Conservation (phyloP, 345 rosid genomes). For the Eucalyptus guilfoylei region DNA sequence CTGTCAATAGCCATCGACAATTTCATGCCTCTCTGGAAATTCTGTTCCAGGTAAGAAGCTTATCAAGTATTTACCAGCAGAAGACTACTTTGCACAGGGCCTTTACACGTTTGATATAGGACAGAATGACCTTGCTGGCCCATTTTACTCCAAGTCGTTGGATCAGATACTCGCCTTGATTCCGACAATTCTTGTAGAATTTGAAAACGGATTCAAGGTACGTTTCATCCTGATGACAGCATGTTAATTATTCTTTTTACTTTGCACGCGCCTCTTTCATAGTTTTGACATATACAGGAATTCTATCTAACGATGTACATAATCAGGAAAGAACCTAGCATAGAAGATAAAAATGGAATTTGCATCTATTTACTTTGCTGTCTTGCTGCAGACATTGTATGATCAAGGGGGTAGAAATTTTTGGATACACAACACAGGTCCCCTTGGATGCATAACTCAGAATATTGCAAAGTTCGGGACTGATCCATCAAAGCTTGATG, state of each 20-base stretch:
- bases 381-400: slow-evolving; percentile 36
- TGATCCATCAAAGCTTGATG: slow-evolving; percentile 78
- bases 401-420: slow-evolving; percentile 84
- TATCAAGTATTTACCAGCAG: slow-evolving; percentile 48
- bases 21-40: background rate
- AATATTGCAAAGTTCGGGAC: slow-evolving; percentile 81
- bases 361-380: background rate
- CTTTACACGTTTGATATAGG: slow-evolving; percentile 91
- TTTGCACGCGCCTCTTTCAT: background rate
- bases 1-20: background rate
- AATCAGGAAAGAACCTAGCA: background rate
- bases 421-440: slow-evolving; percentile 96
- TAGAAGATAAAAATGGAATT: background rate
- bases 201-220: slow-evolving; percentile 71
- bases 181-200: slow-evolving; percentile 55
- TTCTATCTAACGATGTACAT: background rate
- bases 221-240: background rate
- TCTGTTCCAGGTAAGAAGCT: slow-evolving; percentile 31
- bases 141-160: slow-evolving; percentile 76
- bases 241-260: background rate
- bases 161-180: slow-evolving; percentile 76
- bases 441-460: slow-evolving; percentile 89
- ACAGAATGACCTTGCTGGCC: slow-evolving; percentile 95
- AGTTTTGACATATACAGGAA: background rate
- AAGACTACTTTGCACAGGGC: slow-evolving; percentile 54